Conservation (phyloP, 495 filamentous ascomycete genomes). For the Hyaloscypha variabilis region DNA sequence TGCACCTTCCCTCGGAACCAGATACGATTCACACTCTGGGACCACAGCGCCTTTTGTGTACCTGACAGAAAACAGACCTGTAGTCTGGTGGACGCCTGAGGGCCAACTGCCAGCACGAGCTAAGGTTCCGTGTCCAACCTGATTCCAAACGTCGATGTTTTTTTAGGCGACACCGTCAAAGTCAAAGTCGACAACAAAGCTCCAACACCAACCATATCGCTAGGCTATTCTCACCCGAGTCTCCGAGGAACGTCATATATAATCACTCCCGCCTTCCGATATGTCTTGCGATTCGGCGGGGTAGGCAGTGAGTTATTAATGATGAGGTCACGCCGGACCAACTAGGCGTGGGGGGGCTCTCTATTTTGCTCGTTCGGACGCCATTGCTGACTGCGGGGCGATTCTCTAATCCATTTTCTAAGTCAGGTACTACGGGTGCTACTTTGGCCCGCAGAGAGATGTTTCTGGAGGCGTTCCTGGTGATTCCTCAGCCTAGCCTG, state of each 20-base stretch:
- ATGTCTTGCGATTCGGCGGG: constrained; percentile 22
- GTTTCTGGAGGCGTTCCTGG: constrained; percentile 21
- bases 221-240: constrained; percentile 9
- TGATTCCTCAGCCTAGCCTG: constrained; percentile 24
- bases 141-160: constrained; percentile 11
- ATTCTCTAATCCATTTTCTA: constrained; percentile 27
- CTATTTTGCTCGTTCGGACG: constrained; percentile 11
- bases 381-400: constrained; percentile 33
- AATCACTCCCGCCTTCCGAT: constrained; percentile 8
- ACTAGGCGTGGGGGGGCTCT: constrained; percentile 29
- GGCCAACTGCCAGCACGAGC: background rate
- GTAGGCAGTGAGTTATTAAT: constrained; percentile 29
- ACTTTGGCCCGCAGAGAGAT: background rate
- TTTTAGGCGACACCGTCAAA: constrained; percentile 10
- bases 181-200: constrained; percentile 17
- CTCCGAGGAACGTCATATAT: constrained; percentile 23
- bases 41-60: background rate
- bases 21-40: background rate
- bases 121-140: background rate
- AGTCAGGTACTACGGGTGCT: constrained; percentile 22
- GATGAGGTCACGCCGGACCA: constrained; percentile 32
- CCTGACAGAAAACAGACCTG: constrained; percentile 12
- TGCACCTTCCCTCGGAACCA: constrained; percentile 9
- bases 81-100: background rate
- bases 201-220: background rate